These are phyloP conservation scores for Daldinia sp. DNA, from an alignment of 2,329 filamentous ascomycete species.

Conservation along the genomic window DNA sequence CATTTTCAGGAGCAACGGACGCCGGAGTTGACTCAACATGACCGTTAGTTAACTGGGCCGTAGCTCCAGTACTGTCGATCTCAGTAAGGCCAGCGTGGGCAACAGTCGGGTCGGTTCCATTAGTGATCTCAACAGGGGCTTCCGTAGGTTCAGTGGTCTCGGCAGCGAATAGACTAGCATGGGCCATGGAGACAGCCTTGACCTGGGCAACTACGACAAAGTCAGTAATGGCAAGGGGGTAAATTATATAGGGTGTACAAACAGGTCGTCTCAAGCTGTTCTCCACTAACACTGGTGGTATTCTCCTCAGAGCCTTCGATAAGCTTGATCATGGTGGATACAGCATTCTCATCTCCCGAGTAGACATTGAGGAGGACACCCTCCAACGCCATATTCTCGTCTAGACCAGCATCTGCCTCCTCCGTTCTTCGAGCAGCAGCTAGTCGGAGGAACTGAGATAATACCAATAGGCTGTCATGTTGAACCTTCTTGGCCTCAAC, in stretches of 20 bases:
- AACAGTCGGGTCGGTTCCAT: constrained; percentile 70
- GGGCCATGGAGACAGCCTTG: constrained; percentile 63
- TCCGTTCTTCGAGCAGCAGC: constrained; percentile 79
- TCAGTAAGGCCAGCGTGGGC: constrained; percentile 74
- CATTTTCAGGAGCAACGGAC: constrained; percentile 57
- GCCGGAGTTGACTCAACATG: constrained; percentile 50
- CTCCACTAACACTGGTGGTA: constrained; percentile 70
- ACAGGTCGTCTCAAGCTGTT: constrained; percentile 76
- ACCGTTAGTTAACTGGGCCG: constrained; percentile 53
- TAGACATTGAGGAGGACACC: constrained; percentile 82
- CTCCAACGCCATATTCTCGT: constrained; percentile 83
- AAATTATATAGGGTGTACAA: constrained; percentile 48
- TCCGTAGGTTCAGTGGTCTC: constrained; percentile 47
- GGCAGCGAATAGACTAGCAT: constrained; percentile 52
- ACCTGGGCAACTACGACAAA: constrained; percentile 61
- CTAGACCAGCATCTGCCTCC: constrained; percentile 68
- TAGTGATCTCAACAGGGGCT: constrained; percentile 46
- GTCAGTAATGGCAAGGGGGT: constrained; percentile 33
- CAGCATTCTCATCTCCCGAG: constrained; percentile 77
- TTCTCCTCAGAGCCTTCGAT: constrained; percentile 75
- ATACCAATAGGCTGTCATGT: constrained; percentile 70
- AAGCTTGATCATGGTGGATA: constrained; percentile 78
- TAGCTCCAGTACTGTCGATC: constrained; percentile 60
- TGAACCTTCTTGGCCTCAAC: constrained; percentile 64
- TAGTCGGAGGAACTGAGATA: constrained; percentile 82